A percentile compares a stretch with the other conserved stretches of the same genome.
phyloP scores from a whole-genome alignment of 1,139 yeast genomes.

The Saccharomyces hybrid region DNA sequence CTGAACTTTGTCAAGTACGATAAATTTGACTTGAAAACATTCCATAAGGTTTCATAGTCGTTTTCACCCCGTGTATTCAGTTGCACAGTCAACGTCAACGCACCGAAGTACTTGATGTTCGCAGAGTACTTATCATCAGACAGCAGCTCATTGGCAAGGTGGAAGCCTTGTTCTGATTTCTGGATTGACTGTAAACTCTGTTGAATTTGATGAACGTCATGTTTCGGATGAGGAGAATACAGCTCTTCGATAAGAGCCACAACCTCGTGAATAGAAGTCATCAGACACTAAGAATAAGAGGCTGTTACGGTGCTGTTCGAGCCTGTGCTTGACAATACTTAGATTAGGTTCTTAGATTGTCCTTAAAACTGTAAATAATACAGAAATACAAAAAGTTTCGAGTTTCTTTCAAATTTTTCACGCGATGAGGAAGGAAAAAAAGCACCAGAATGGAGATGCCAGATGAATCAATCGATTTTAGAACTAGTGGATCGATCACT shows the following conservation, averaged over 20 bases:
- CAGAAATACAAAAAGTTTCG: neutral
- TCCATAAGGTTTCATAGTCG: constrained; percentile 17
- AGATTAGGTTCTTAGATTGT: neutral
- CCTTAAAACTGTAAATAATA: neutral
- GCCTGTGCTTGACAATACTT: neutral
- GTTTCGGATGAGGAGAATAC: constrained; percentile 30
- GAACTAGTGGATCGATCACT: neutral
- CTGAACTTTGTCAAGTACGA: constrained; percentile 20
- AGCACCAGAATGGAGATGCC: neutral
- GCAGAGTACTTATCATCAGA: constrained; percentile 32
- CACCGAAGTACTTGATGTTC: constrained; percentile 64
- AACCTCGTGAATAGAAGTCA: constrained; percentile 20
- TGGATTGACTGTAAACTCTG: constrained; percentile 48
- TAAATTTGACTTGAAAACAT: constrained; percentile 24
- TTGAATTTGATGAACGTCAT: constrained; percentile 43
- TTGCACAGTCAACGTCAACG: constrained; percentile 58
- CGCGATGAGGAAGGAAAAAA: neutral
- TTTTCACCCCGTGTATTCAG: constrained; percentile 31
- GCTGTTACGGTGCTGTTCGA: neutral
- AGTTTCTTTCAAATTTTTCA: neutral
- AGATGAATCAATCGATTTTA: too few relatives aligned
- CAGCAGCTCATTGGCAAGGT: constrained; percentile 45
- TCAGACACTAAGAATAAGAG: constrained; percentile 2
- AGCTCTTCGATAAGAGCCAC: constrained; percentile 26
- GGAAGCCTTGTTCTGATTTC: constrained; percentile 43